Evolutionary conservation across 768 basidiomycete species (phyloP).

Genomic region (Filobasidium floriforme): DNA sequence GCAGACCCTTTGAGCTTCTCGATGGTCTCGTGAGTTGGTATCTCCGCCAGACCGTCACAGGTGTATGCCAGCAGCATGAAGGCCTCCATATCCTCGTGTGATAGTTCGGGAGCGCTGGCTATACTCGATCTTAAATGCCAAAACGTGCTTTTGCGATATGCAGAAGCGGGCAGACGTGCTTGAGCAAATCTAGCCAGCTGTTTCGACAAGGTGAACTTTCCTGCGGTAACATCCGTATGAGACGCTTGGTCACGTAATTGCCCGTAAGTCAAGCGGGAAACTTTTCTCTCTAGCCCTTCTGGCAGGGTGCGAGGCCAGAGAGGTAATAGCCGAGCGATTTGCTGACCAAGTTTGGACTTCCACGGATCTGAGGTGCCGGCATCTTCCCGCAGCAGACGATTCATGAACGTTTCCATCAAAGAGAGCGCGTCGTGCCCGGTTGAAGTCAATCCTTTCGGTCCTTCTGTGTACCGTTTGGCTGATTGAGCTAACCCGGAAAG

Average conservation of each 20-base stretch:
- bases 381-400: not conserved
- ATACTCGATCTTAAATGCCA: not conserved
- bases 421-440: not conserved
- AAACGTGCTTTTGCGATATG: not conserved
- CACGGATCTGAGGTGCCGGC: not conserved
- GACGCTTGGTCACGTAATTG: constrained; percentile 5
- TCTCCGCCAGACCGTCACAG: constrained; percentile 57
- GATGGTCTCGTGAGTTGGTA: not conserved
- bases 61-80: constrained; percentile 61
- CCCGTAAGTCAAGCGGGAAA: not conserved
- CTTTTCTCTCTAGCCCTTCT: not conserved
- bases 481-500: not conserved
- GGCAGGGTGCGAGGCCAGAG: constrained; percentile 1
- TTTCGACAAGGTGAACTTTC: constrained; percentile 2
- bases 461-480: not conserved
- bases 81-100: constrained; percentile 58
- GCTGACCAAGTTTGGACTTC: not conserved
- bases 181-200: not conserved
- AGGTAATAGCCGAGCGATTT: not conserved
- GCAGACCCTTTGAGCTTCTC: not conserved
- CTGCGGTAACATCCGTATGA: not conserved
- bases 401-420: constrained; percentile 2
- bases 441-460: not conserved
- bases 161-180: not conserved
- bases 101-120: not conserved